Conservation (phyloP, 441 rosid genomes). For the Raphanus hybrid region DNA sequence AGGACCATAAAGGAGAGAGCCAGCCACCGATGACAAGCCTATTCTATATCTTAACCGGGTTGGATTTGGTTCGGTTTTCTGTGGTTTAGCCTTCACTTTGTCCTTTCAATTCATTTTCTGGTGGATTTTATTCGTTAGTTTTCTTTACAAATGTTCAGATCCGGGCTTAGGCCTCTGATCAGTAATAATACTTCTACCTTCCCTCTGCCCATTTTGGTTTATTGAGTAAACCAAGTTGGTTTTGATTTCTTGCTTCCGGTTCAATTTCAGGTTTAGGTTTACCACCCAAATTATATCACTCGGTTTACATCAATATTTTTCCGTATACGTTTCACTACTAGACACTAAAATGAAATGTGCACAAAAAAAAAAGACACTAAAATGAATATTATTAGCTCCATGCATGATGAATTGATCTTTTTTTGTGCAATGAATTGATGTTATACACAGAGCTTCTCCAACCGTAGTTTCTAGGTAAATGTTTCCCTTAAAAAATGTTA, state of each 20-base stretch:
- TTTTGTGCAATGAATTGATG: too few species aligned
- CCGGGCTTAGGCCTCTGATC: slow-evolving; percentile 32
- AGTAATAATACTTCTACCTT: slow-evolving; percentile 28
- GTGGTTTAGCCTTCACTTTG: slow-evolving; percentile 32
- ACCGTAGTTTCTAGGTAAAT: too few species aligned
- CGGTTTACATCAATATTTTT: not conserved
- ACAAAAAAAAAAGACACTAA: too few species aligned
- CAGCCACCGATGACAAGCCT: slow-evolving; percentile 9
- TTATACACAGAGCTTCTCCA: too few species aligned
- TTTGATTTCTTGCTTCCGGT: not conserved
- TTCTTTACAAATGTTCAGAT: slow-evolving; percentile 31
- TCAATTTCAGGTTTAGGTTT: not conserved
- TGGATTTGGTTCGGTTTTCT: slow-evolving; percentile 30
- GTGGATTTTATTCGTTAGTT: slow-evolving; percentile 32
- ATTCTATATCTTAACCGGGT: slow-evolving; percentile 18
- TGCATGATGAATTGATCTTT: not conserved
- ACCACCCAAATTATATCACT: not conserved
- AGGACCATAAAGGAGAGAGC: slow-evolving; percentile 1
- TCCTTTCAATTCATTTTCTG: slow-evolving; percentile 2
- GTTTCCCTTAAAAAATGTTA: too few species aligned
- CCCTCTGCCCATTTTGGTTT: slow-evolving; percentile 28
- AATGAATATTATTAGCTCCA: not conserved
- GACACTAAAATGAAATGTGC: not conserved
- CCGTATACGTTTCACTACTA: not conserved
- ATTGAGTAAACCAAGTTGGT: slow-evolving; percentile 24